Evolutionary conservation across 768 basidiomycete genomes (phyloP).

Genomic region (Tricholoma terreum): DNA sequence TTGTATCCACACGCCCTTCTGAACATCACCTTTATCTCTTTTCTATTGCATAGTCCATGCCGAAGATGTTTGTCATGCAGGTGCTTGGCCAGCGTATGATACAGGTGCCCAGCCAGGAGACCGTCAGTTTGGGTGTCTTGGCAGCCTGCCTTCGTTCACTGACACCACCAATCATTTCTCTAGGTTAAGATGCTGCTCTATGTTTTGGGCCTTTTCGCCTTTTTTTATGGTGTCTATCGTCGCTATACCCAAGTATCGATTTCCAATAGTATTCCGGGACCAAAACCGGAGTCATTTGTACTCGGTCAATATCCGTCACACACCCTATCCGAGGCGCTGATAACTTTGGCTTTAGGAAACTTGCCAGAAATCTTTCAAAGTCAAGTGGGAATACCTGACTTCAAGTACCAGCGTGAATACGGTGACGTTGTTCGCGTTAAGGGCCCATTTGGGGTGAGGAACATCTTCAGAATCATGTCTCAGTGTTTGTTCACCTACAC

Average conservation of each 20-base stretch:
- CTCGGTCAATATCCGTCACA: slow-evolving; percentile 35
- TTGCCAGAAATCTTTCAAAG: slow-evolving; percentile 48
- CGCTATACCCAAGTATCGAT: slow-evolving; percentile 38
- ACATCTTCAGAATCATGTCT: not conserved
- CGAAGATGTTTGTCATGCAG: not conserved
- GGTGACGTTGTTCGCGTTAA: slow-evolving; percentile 51
- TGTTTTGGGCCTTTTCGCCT: slow-evolving; percentile 12
- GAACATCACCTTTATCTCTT: not conserved
- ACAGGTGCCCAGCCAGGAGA: not conserved
- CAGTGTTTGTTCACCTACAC: not conserved
- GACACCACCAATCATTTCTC: not conserved
- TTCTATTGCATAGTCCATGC: not conserved
- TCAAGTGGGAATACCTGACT: slow-evolving; percentile 49
- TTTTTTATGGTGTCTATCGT: slow-evolving; percentile 31
- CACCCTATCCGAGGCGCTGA: not conserved
- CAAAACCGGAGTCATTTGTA: slow-evolving; percentile 44
- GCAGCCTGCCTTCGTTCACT: not conserved
- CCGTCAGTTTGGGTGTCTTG: not conserved
- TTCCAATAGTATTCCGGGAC: slow-evolving; percentile 46
- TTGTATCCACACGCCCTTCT: slow-evolving; percentile 1
- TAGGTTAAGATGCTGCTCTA: slow-evolving; percentile 8
- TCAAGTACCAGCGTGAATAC: slow-evolving; percentile 48
- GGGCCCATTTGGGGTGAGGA: slow-evolving; percentile 46
- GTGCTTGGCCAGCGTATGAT: not conserved
- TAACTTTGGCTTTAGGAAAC: slow-evolving; percentile 35